Conservation (phyloP, 2,329 filamentous ascomycete genomes). For the Metarhizium guizhouense region DNA sequence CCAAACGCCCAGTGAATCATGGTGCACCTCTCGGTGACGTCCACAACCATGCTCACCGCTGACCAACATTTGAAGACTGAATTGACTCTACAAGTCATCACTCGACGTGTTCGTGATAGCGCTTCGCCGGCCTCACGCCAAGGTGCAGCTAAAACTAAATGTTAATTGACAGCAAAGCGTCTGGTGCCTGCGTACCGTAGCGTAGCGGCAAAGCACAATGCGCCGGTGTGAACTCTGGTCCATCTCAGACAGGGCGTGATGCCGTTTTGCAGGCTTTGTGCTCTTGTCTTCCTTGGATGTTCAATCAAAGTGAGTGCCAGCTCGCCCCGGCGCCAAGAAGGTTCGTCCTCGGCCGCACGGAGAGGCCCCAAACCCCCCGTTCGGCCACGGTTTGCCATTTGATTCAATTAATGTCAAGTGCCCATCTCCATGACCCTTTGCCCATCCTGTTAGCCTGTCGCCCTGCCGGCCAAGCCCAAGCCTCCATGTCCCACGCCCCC, state of each 20-base stretch:
- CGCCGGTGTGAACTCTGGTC: background rate
- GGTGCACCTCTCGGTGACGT: too few species aligned
- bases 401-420: too few species aligned
- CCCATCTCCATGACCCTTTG: background rate
- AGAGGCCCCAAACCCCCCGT: background rate
- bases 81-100: too few species aligned
- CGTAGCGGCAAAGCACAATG: background rate
- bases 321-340: background rate
- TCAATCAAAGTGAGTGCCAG: too few species aligned
- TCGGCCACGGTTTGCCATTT: background rate
- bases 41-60: too few species aligned
- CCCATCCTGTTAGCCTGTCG: background rate
- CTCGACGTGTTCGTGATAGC: background rate
- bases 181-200: background rate
- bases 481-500: background rate
- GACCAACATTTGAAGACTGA: too few species aligned
- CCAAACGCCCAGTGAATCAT: background rate
- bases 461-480: background rate
- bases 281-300: background rate
- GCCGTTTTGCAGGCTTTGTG: background rate
- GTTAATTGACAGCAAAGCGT: background rate
- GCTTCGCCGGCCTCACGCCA: background rate
- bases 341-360: background rate
- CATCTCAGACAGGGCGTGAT: too few species aligned
- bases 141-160: background rate